These are phyloP conservation scores for Dothideomycetes sp. DNA, from an alignment of 2,329 filamentous ascomycete genomes.

Conservation along the genomic window DNA sequence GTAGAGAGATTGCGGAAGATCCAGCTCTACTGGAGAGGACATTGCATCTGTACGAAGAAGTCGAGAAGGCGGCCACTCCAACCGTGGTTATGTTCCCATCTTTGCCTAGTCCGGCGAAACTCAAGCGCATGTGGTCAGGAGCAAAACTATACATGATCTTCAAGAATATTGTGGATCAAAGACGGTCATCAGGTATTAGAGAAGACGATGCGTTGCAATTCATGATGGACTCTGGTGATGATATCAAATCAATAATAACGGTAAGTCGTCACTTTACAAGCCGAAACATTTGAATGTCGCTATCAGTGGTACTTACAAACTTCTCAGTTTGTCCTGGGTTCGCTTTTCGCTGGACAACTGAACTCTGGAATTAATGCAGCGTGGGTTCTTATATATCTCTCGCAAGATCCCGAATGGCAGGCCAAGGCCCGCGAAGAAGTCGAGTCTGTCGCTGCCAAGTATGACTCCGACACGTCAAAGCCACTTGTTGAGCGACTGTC, in stretches of 20 bases:
- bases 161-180: conserved; percentile 34
- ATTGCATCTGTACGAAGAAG: conserved; percentile 34
- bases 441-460: conserved; percentile 30
- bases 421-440: conserved; percentile 36
- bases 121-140: conserved; percentile 35
- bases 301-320: too few species aligned
- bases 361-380: conserved; percentile 46
- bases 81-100: conserved; percentile 42
- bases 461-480: conserved; percentile 26
- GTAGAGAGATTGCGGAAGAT: conserved; percentile 42
- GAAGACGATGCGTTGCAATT: conserved; percentile 43
- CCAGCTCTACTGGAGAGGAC: conserved; percentile 30
- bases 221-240: conserved; percentile 41
- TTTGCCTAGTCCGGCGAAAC: conserved; percentile 34
- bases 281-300: too few species aligned
- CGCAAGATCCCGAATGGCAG: conserved; percentile 36
- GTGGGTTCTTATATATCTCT: conserved; percentile 42
- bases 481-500: conserved; percentile 29
- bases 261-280: too few species aligned
- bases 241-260: conserved; percentile 30
- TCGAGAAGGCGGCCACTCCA: conserved; percentile 35
- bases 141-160: conserved; percentile 39
- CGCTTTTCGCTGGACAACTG: conserved; percentile 46
- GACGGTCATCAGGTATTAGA: conserved; percentile 30
- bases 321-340: conserved; percentile 44